Percentiles rank a stretch among this genome's conserved stretches.
Evolutionary conservation across 2,329 filamentous ascomycete species (phyloP).

Genomic region (Ascocoryne sarcoides): DNA sequence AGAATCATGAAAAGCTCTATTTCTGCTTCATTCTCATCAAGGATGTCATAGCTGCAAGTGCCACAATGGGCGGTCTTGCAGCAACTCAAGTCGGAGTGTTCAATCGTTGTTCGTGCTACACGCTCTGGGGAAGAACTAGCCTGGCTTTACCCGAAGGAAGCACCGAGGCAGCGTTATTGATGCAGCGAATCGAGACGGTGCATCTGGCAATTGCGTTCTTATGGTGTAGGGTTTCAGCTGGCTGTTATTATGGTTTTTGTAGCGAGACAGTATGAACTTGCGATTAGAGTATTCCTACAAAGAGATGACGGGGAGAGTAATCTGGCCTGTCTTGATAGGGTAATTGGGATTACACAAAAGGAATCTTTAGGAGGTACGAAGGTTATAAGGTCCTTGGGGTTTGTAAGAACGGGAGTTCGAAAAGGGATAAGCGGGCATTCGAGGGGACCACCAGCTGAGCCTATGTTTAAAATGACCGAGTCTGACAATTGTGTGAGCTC

Average conservation of each 20-base stretch:
- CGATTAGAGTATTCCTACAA: conserved; percentile 2
- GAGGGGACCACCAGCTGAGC: too few relatives aligned
- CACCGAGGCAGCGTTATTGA: background rate
- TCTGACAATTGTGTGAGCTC: too few relatives aligned
- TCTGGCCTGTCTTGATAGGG: background rate
- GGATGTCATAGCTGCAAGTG: background rate
- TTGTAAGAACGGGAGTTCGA: too few relatives aligned
- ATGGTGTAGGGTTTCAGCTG: conserved; percentile 2
- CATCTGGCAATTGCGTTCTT: conserved; percentile 6
- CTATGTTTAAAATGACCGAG: too few relatives aligned
- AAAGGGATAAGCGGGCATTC: too few relatives aligned
- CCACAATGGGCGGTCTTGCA: conserved; percentile 4
- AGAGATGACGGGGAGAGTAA: conserved; percentile 4
- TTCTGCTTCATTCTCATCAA: conserved; percentile 2
- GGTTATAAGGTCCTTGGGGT: too few relatives aligned
- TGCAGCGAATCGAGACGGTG: conserved; percentile 1
- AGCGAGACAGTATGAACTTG: conserved; percentile 4
- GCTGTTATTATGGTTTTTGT: conserved; percentile 1
- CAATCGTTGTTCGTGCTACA: conserved; percentile 7
- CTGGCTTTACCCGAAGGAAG: conserved; percentile 2
- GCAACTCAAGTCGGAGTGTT: conserved; percentile 6
- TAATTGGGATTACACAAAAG: too few relatives aligned
- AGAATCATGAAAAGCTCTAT: background rate
- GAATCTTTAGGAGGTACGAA: background rate
- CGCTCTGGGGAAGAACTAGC: conserved; percentile 3